Evolutionary conservation across 257 asterid species (phyloP), one percentile per base, ranked within the genome.

Genomic region (Solanum medicagineum): DNA sequence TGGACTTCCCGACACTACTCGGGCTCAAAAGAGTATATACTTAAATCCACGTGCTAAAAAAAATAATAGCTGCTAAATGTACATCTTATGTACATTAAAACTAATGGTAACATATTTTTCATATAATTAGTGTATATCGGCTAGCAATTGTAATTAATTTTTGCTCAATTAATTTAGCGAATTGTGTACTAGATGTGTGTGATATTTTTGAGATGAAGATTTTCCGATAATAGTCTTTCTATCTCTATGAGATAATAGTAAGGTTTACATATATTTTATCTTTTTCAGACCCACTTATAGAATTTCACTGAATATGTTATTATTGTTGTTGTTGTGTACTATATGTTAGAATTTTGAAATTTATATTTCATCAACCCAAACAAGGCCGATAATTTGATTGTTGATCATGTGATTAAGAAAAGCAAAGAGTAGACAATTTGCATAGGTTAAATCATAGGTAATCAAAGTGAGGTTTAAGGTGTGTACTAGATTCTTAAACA

Each of bases 381-480:
- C 81, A 22, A 73, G 56, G 22, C 32, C 57, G 12, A 45, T 45
- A 44, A 16, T 73, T 45, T 49, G 62, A 8, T 75, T 47, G 29
- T 22, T 22, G 24, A 14, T 47, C 62, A 75, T 75, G 81, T 75
- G 81, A 75, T 75, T 13, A 49, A 47, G 60, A 15, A 75, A 22
- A 73, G 11, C 22, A 22, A 75, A 75, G 15, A 75, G n/a, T 24
- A 14, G 60, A 75, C 32, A 75, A 49, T 70, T 87, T 66, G 80
- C 85, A 80, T 74, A 83, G 88, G 60, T 82, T 81, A 79, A 85
- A 79, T 63, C 86, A 83, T 69, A 86, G 57, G 81, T 84, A 86
- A 80, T 82, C 87, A 88, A 83, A 87, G 59, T 84, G 84, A 87
- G 88, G 90, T 86, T 84, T 86, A 91, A 87, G 26, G 85, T 83